A percentile compares a stretch with the other conserved stretches of the same genome.
These are phyloP conservation scores for Daldinia sp. DNA, from an alignment of 2,329 filamentous ascomycete species.

Conservation along the genomic window DNA sequence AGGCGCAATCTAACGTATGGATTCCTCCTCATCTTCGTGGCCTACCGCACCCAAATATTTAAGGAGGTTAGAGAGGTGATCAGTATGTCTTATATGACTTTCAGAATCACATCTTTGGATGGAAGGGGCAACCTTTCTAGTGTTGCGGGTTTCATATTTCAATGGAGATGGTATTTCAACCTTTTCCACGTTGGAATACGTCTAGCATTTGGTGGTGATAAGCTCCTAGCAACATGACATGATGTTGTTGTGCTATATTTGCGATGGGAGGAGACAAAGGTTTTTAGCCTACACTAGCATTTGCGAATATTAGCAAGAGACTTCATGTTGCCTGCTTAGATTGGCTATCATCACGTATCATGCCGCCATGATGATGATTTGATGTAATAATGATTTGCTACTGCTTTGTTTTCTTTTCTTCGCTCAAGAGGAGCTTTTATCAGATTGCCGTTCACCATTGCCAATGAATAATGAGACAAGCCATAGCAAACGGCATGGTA, in stretches of 20 bases:
- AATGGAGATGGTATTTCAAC: not conserved
- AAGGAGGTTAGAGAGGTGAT: not conserved
- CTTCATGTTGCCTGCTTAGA: not conserved
- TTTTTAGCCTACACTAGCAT: not conserved
- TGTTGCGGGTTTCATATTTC: not conserved
- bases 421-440: not conserved
- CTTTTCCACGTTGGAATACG: not conserved
- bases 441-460: not conserved
- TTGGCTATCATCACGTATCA: not conserved
- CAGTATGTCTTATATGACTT: not conserved
- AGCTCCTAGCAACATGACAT: not conserved
- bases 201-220: not conserved
- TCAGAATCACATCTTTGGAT: not conserved
- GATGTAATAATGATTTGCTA: not conserved
- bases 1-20: not conserved
- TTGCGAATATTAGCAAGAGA: not conserved
- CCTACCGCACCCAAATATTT: too few species aligned
- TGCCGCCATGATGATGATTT: not conserved
- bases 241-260: not conserved
- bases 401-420: not conserved
- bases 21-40: conserved; percentile 16
- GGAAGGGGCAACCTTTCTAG: not conserved
- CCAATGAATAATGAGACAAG: not conserved
- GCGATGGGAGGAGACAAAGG: not conserved
- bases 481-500: not conserved